Conservation (phyloP, 208 protist species). For the Leptomonas pyrrhocoris region DNA sequence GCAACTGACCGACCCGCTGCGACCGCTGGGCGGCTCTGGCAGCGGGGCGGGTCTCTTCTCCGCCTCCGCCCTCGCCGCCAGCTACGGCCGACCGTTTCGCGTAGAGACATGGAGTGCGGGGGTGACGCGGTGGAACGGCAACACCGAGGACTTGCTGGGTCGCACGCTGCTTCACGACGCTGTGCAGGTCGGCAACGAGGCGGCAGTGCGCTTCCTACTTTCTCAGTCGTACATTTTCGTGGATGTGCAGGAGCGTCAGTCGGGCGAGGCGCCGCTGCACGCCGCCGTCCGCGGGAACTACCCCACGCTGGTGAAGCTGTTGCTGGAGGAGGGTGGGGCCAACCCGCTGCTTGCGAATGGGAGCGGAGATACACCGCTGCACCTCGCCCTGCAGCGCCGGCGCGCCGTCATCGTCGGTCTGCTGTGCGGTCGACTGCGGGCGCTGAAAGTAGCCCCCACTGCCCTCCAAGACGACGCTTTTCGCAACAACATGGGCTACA, state of each 20-base stretch:
- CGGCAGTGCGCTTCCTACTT: conserved; percentile 60
- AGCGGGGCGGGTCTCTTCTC: conserved; percentile 19
- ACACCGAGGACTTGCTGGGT: conserved; percentile 72
- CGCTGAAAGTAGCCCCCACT: conserved; percentile 26
- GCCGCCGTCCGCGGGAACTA: conserved; percentile 56
- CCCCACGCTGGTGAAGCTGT: conserved; percentile 39
- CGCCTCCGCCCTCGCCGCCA: conserved; percentile 19
- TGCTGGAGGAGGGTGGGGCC: conserved; percentile 50
- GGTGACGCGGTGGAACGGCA: conserved; percentile 77
- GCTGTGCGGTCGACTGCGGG: conserved; percentile 58
- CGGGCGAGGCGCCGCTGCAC: conserved; percentile 70
- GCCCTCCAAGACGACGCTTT: conserved; percentile 20
- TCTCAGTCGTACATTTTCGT: conserved; percentile 61
- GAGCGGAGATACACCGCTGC: conserved; percentile 62
- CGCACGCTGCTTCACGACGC: conserved; percentile 81
- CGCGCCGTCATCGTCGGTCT: conserved; percentile 52
- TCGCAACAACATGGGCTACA: conserved; percentile 55
- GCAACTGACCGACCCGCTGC: conserved; percentile 40
- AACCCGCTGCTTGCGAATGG: conserved; percentile 31
- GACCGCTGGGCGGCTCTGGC: conserved; percentile 16
- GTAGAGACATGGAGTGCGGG: conserved; percentile 32
- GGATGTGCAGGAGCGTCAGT: conserved; percentile 47
- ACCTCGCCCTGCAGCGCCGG: conserved; percentile 60
- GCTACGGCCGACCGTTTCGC: conserved; percentile 39
- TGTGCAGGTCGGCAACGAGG: conserved; percentile 54